Base-by-base conservation (phyloP, 768 basidiomycete species). In the Mycena haematopus region DNA sequence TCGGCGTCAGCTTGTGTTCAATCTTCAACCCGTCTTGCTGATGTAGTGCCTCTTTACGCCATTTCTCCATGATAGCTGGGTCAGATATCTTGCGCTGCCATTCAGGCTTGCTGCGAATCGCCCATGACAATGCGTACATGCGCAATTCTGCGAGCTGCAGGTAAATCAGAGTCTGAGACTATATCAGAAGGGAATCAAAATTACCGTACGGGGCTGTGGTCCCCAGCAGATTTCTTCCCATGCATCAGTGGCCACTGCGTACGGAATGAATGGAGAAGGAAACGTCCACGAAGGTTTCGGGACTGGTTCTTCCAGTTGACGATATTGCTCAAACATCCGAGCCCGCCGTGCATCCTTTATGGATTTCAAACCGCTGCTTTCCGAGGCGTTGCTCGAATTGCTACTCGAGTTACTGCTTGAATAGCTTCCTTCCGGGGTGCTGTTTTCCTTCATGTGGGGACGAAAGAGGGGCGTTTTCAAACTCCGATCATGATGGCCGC, bases 51-150 rank as follows among this genome's bases (percentile, higher is more conserved):
- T 66, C 68, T 21, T 55, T 55, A 19, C 65, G 61, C 65, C 65
- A 68, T 22, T 66, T 68, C n/a, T 55, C 62, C 27, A 63, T 10
- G n/a, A 68, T 62, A 2, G 25, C 24, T 4, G 55, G 40, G 24
- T 68, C 59, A 4, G 24, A 24, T 19, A 64, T 64, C 36, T 68
- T 68, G 3, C 44, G 46, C 24, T 54, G 55, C 68, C 65, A 68
- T 6, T 62, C 55, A 6, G 62, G 58, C 36, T 68, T 68, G 45
- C 55, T 53, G 35, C 65, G 60, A 40, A 68, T 62, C 5, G 65
- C 61, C 65, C 58, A 65, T 2, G 67, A 68, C 7, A 68, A 22
- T 5, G 21, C 58, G 31, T 63, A 68, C 68, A 68, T 68, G 21
- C 62, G 56, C 21, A 68, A 29, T 35, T 68, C 68, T 29, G 60